Evolutionary conservation across 2,329 filamentous ascomycete genomes (phyloP).

Genomic region (Calonectria leucothoes): DNA sequence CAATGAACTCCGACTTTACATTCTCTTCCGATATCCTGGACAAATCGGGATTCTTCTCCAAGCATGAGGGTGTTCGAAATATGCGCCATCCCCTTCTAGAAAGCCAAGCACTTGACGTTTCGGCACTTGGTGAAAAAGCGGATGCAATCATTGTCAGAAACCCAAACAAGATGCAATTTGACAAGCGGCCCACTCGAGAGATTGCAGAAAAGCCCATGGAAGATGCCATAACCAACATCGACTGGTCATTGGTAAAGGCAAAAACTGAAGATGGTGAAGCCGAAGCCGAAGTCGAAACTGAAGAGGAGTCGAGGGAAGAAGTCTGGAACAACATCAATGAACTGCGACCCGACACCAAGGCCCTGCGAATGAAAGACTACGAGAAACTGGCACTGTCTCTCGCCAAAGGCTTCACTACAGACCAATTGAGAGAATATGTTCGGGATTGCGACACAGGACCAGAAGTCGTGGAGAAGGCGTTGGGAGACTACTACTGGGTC

Average conservation of each 20-base stretch:
- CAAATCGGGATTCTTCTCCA: not conserved
- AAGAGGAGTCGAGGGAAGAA: slow-evolving; percentile 43
- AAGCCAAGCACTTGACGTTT: slow-evolving; percentile 45
- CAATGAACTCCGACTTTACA: not conserved
- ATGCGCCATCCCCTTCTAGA: slow-evolving; percentile 43
- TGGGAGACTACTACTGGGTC: slow-evolving; percentile 55
- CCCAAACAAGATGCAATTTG: slow-evolving; percentile 44
- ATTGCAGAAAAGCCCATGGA: slow-evolving; percentile 31
- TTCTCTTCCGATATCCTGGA: slow-evolving; percentile 3
- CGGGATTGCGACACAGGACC: slow-evolving; percentile 12
- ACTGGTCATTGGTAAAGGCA: slow-evolving; percentile 49
- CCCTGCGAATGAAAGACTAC: slow-evolving; percentile 55
- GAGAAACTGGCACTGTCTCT: slow-evolving; percentile 53
- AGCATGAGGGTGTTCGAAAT: not conserved
- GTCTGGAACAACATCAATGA: slow-evolving; percentile 60
- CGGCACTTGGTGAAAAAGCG: slow-evolving; percentile 50
- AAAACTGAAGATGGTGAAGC: slow-evolving; percentile 40
- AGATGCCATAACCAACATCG: slow-evolving; percentile 25
- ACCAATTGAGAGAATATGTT: slow-evolving; percentile 60
- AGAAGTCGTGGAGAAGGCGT: slow-evolving; percentile 2
- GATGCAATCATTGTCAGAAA: slow-evolving; percentile 61
- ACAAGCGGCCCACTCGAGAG: slow-evolving; percentile 26
- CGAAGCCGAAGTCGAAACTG: slow-evolving; percentile 29
- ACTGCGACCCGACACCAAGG: slow-evolving; percentile 56
- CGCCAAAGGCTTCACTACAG: slow-evolving; percentile 57